Evolutionary conservation across 495 filamentous ascomycete species (phyloP).

Genomic region (Podospora pseudopauciseta): DNA sequence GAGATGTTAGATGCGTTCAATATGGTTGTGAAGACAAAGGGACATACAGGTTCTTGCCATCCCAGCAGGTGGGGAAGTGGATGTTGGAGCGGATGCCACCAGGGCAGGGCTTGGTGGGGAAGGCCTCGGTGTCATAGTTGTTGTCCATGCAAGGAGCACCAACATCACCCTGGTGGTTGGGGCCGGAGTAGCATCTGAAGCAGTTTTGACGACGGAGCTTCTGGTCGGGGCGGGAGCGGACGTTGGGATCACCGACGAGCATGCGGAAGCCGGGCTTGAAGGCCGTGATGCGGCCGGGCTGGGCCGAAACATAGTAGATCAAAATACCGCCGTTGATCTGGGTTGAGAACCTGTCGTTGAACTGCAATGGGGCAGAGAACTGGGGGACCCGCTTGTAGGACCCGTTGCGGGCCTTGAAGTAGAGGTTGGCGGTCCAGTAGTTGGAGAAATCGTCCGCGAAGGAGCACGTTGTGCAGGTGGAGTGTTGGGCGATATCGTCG

Average conservation of each 20-base stretch:
- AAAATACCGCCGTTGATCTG: conserved; percentile 48
- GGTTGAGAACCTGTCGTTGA: conserved; percentile 47
- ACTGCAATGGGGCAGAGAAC: conserved; percentile 41
- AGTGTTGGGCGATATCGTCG: conserved; percentile 34
- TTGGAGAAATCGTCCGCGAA: conserved; percentile 46
- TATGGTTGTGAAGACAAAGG: too few species aligned
- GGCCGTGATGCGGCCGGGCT: conserved; percentile 50
- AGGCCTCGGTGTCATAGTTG: conserved; percentile 38
- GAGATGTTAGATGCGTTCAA: too few species aligned
- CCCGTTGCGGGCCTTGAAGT: conserved; percentile 48
- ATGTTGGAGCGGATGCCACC: conserved; percentile 52
- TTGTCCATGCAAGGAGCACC: conserved; percentile 43
- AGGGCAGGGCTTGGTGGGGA: conserved; percentile 40
- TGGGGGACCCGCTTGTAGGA: conserved; percentile 49
- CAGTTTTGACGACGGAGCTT: conserved; percentile 44
- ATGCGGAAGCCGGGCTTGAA: conserved; percentile 56
- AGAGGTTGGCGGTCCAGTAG: conserved; percentile 51
- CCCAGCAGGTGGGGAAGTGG: conserved; percentile 55
- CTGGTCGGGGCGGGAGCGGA: conserved; percentile 37
- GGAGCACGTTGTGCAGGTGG: conserved; percentile 41
- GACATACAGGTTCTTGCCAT: conserved; percentile 44
- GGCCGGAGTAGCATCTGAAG: conserved; percentile 49
- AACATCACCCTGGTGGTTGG: conserved; percentile 46
- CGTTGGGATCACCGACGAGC: conserved; percentile 47
- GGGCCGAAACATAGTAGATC: conserved; percentile 53